A percentile compares a stretch with the other conserved stretches of the same genome.
Evolutionary conservation across 2,329 filamentous ascomycete species (phyloP).

Genomic region (Leptodontidium sp.): DNA sequence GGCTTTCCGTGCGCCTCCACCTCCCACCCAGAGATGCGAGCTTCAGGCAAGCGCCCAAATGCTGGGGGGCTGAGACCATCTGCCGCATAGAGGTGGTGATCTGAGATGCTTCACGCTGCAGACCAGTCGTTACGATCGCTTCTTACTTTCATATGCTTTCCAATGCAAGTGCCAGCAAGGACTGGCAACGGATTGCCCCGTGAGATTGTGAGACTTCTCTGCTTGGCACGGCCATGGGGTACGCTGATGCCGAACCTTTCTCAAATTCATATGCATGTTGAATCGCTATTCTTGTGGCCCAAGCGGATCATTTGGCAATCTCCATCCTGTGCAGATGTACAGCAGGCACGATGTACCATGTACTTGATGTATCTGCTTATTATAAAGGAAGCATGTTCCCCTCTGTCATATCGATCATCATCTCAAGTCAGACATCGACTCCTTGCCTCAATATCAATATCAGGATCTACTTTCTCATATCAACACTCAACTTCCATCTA

Average conservation of each 20-base stretch:
- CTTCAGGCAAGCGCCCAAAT: slow-evolving; percentile 7
- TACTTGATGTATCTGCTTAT: not conserved
- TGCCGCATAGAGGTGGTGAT: slow-evolving; percentile 12
- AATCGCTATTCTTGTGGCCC: not conserved
- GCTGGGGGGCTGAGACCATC: slow-evolving; percentile 1
- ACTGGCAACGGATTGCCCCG: slow-evolving; percentile 14
- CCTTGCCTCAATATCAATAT: not conserved
- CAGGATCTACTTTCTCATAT: not conserved
- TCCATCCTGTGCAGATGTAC: not conserved
- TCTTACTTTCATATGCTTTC: slow-evolving; percentile 15
- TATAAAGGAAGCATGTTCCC: not conserved
- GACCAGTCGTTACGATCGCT: slow-evolving; percentile 9
- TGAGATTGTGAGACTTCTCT: slow-evolving; percentile 6
- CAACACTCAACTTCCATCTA: slow-evolving; percentile 7
- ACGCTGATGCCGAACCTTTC: slow-evolving; percentile 12
- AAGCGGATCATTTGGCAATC: not conserved
- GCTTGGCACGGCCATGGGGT: slow-evolving; percentile 2
- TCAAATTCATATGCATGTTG: slow-evolving; percentile 6
- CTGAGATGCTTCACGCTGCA: not conserved
- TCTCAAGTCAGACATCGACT: slow-evolving; percentile 2
- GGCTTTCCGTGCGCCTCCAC: not conserved
- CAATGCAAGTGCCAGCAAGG: slow-evolving; percentile 1
- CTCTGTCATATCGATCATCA: slow-evolving; percentile 5
- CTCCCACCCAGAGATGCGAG: not conserved
- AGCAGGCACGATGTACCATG: not conserved